Evolutionary conservation across 495 filamentous ascomycete species (phyloP), one percentile per base, ranked within the genome.

Genomic region (Trichoderma parareesei): DNA sequence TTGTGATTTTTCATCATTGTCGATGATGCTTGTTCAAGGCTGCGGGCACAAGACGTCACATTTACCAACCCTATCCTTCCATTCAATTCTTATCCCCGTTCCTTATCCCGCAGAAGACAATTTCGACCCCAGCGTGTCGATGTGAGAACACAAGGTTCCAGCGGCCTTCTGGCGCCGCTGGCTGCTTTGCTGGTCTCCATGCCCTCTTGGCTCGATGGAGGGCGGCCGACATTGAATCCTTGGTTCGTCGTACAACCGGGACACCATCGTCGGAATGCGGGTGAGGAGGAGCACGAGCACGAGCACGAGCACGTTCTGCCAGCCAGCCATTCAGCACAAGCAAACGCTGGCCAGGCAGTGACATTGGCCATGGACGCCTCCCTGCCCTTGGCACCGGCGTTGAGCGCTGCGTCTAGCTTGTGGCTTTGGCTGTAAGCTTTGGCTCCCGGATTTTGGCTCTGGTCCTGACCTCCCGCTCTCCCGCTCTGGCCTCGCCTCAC

Each of bases 221-320:
- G 10, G 13, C n/a, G 43, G 43, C 16, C 1, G 46, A 20, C 46
- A 8, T 18, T 49, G n/a, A 18, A 11, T 11, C 11, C 40, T 6
- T 6, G 46, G 16, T 49, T 16, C 46, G 18, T 49, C 46, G 46
- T 49, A 18, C 46, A 49, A 49, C 46, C 46, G 20, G 18, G 46
- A 49, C 46, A 49, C 46, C n/a, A 49, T 49, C 46, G 8, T 8
- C 46, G 18, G 46, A n/a, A 49, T 41, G 40, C 40, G 40, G 40
- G 40, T 7, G 40, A 11, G 27, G 27, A 27, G 27, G 27, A 27
- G 27, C 27, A 27, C 27, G 40, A 41, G 6, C 46, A 49, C 3
- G 46, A 27, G 46, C 46, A 49, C 46, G 46, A 49, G 46, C 46
- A 49, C 46, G 46, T 49, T 49, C 20, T 49, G 44, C 44, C 44